Evolutionary conservation across 768 basidiomycete genomes (phyloP).

Genomic region (Rubroboletus pulcherrimus): DNA sequence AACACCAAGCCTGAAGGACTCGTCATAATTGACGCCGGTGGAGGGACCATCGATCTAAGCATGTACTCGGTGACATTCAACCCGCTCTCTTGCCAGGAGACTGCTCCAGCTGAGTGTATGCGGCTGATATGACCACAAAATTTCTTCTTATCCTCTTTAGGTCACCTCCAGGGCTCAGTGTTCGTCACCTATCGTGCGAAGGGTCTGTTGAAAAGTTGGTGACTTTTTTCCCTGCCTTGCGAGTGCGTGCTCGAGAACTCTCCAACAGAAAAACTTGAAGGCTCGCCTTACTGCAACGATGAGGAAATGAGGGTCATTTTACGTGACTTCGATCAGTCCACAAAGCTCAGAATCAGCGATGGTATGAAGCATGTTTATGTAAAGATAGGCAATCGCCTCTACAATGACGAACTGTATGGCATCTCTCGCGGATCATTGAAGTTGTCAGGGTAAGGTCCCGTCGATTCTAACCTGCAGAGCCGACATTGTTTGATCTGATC

Average conservation of each 20-base stretch:
- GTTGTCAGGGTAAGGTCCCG: conserved; percentile 1
- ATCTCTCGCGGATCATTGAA: conserved; percentile 6
- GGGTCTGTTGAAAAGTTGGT: conserved; percentile 32
- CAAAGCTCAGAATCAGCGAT: conserved; percentile 1
- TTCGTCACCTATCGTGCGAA: conserved; percentile 43
- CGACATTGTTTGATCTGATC: too few species aligned
- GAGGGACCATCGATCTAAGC: conserved; percentile 37
- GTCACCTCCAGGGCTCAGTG: conserved; percentile 44
- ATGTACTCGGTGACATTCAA: conserved; percentile 26
- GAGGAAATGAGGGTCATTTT: conserved; percentile 1
- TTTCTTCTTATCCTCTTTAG: conserved; percentile 17
- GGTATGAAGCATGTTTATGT: background rate
- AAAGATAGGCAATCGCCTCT: background rate
- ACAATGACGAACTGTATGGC: background rate
- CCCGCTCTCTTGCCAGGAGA: conserved; percentile 28
- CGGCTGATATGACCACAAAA: rapidly evolving
- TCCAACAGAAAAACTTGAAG: conserved; percentile 6
- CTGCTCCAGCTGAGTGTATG: conserved; percentile 30
- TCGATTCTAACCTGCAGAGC: background rate
- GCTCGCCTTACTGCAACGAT: background rate
- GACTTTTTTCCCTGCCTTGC: background rate
- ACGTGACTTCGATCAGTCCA: conserved; percentile 5
- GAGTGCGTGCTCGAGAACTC: background rate
- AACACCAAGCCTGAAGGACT: conserved; percentile 28
- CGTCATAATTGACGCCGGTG: conserved; percentile 43